A percentile compares a stretch with the other conserved stretches of the same genome.
These are phyloP conservation scores for Nannochloropsis oceanica DNA, from an alignment of 108 stramenopile genomes.

Conservation along the genomic window DNA sequence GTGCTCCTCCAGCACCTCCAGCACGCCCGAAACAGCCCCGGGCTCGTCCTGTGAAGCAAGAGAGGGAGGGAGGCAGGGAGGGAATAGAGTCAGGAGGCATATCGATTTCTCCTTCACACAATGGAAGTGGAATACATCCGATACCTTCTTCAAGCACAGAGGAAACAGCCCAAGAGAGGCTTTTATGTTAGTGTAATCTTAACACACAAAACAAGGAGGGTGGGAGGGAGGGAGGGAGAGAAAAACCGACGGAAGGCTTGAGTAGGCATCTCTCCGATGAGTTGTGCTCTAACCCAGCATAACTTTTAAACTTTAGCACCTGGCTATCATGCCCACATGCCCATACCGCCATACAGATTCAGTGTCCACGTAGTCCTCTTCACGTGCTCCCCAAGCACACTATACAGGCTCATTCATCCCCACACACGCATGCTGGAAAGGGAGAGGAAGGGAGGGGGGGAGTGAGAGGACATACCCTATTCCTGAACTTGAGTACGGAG, in stretches of 20 bases:
- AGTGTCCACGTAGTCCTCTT: too few relatives aligned
- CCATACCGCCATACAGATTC: too few relatives aligned
- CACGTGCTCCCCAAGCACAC: too few relatives aligned
- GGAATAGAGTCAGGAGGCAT: slow-evolving; percentile 22
- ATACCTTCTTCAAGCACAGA: background rate
- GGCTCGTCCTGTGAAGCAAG: slow-evolving; percentile 33
- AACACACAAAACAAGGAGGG: background rate
- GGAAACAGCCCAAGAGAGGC: background rate
- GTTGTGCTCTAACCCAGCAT: too few relatives aligned
- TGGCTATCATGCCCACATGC: too few relatives aligned
- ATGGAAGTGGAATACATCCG: background rate
- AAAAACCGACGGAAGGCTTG: too few relatives aligned
- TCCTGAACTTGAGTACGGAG: too few relatives aligned
- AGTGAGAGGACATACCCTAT: background rate
- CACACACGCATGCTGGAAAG: background rate
- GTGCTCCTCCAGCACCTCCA: slow-evolving; percentile 14
- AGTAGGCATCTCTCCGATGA: too few relatives aligned
- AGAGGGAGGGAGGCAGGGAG: slow-evolving; percentile 2
- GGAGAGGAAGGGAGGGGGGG: background rate
- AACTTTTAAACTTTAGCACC: too few relatives aligned
- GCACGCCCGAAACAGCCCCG: slow-evolving; percentile 30
- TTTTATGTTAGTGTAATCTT: background rate
- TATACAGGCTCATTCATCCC: too few relatives aligned
- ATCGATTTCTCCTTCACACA: background rate
- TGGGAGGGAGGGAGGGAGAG: too few relatives aligned